phyloP scores from a whole-genome alignment of 345 rosid species.

The Carallia pectinifolia region DNA sequence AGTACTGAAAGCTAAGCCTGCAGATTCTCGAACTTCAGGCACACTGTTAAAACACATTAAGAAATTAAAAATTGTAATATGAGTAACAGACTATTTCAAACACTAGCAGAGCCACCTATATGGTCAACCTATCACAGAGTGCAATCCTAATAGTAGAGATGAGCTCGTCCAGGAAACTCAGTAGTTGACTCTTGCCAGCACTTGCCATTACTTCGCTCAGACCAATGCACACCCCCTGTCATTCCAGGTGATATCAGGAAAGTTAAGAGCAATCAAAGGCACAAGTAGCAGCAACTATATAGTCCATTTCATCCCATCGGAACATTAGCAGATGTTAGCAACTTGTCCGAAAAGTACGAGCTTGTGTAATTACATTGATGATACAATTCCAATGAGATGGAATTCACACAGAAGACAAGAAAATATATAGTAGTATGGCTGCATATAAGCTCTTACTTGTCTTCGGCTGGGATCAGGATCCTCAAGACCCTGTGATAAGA shows the following conservation, averaged over 20 bases:
- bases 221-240: conserved; percentile 96
- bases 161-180: conserved; percentile 92
- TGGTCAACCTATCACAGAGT: conserved; percentile 84
- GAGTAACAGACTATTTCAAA: conserved; percentile 6
- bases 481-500: conserved; percentile 72
- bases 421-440: background rate
- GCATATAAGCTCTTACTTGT: conserved; percentile 50
- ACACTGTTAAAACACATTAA: conserved; percentile 39
- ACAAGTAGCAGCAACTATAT: background rate
- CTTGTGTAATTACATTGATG: background rate
- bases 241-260: conserved; percentile 22
- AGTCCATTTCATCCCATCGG: no score
- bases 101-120: conserved; percentile 3
- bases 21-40: conserved; percentile 94
- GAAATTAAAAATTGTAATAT: conserved; percentile 3
- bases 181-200: conserved; percentile 89
- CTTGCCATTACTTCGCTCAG: conserved; percentile 98
- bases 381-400: background rate
- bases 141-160: conserved; percentile 93
- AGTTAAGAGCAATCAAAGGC: conserved; percentile 3
- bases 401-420: background rate
- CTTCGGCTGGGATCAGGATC: conserved; percentile 80
- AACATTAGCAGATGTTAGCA: no score
- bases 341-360: background rate
- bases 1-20: conserved; percentile 95